Evolutionary conservation across 805 yeast species (phyloP).

Genomic region (Teunomyces aglyptinius): DNA sequence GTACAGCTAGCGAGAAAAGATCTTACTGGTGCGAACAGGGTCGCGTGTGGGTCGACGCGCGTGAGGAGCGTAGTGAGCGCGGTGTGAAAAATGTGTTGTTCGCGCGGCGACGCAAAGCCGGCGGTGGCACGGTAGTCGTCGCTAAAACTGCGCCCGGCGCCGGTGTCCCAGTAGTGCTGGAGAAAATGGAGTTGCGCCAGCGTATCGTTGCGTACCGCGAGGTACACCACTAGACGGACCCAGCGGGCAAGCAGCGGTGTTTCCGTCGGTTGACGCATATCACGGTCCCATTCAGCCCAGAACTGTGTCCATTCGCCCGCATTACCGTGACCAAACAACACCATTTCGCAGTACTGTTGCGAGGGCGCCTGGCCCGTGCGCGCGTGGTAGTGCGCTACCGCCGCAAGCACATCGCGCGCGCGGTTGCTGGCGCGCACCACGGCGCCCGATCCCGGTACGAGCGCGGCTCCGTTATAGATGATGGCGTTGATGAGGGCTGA

Average conservation of each 20-base stretch:
- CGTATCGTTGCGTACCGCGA: slow-evolving; percentile 26
- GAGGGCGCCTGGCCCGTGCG: slow-evolving; percentile 9
- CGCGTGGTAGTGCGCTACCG: slow-evolving; percentile 22
- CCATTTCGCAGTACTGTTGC: slow-evolving; percentile 29
- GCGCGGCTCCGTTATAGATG: slow-evolving; percentile 15
- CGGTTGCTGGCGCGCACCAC: slow-evolving; percentile 24
- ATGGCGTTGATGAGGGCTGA: slow-evolving; percentile 24
- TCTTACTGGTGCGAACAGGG: slow-evolving; percentile 43
- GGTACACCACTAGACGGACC: slow-evolving; percentile 34
- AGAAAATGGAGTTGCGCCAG: slow-evolving; percentile 28
- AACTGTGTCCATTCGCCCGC: slow-evolving; percentile 36
- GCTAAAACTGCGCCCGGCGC: slow-evolving; percentile 22
- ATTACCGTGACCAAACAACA: slow-evolving; percentile 37
- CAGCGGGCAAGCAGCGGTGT: slow-evolving; percentile 16
- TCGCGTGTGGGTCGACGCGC: slow-evolving; percentile 37
- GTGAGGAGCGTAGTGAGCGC: slow-evolving; percentile 21
- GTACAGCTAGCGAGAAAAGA: slow-evolving; percentile 1
- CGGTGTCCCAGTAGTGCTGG: slow-evolving; percentile 27
- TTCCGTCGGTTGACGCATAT: slow-evolving; percentile 27
- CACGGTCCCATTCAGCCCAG: slow-evolving; percentile 38
- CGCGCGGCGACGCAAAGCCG: slow-evolving; percentile 19
- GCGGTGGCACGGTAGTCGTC: slow-evolving; percentile 17
- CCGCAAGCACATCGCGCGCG: slow-evolving; percentile 27
- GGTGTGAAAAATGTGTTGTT: slow-evolving; percentile 19
- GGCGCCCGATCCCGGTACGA: slow-evolving; percentile 4